Evolutionary conservation across 305 asterid genomes (phyloP), one percentile per base, ranked within the genome.

Genomic region (Rubia balearica): DNA sequence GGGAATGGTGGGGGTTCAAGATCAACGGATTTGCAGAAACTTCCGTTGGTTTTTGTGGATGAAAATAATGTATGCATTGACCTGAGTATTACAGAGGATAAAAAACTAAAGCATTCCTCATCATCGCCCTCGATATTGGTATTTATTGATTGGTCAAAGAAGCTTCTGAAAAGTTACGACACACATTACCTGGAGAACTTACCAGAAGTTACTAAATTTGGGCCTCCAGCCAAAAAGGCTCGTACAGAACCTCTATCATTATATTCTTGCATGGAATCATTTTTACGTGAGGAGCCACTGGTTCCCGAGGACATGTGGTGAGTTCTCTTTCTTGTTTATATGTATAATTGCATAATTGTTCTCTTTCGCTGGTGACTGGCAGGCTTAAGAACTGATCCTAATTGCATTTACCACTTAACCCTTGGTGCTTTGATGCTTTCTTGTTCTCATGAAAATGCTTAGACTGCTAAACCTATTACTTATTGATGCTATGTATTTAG

Each of bases 221-320:
- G 92, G 73, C 95, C 85, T 55, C 79, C 83, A 46, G 85, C 84
- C 83, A 95, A 95, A 88, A 91, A 86, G 84, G 88, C 97, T 81
- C 98, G 99, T 67, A 84, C 80, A 68, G 99, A 95, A 76, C 99
- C 99, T 79, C 92, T 92, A 73, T 91, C 98, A 8, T 73, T 95
- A 81, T 95, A 91, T 79, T 87, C 96, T 83, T 95, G 98, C 90
- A 80, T 95, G 85, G 99, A 95, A 83, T 92, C 96, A 71, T 95
- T 95, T 85, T 83, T 91, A 42, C 96, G 94, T 22, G 99, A 95
- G 82, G 99, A 95, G 84, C 99, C 99, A 7, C 83, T 95, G 82
- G 99, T 95, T 75, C 99, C 99, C 36, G 99, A 95, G 82, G 99
- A 95, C 79, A 95, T 95, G 99, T 95, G 99, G 99, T 95, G 76